Percentiles rank a stretch among this genome's conserved stretches.
Evolutionary conservation across 176 grass and related monocot species (phyloP).

Genomic region (Musa schizocarpa): DNA sequence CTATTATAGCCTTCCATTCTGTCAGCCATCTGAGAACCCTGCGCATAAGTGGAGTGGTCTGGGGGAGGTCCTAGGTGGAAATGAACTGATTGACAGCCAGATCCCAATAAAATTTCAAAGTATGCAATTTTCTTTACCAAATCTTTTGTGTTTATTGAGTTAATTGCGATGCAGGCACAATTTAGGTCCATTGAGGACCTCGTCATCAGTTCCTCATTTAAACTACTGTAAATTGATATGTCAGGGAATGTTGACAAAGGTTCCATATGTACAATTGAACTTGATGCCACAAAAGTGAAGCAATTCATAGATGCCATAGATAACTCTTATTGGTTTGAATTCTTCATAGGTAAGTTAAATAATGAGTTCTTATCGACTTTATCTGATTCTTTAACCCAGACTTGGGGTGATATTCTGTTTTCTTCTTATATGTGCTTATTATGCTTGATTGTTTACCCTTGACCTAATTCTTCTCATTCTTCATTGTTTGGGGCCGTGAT

Average conservation of each 20-base stretch:
- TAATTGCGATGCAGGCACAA: conserved; percentile 1
- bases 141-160: conserved; percentile 13
- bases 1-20: conserved; percentile 85
- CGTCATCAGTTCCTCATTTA: conserved; percentile 5
- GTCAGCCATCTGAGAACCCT: conserved; percentile 62
- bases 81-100: conserved; percentile 82
- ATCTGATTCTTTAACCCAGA: neutral
- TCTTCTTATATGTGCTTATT: neutral
- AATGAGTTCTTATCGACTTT: neutral
- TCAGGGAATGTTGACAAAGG: conserved; percentile 70
- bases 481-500: conserved; percentile 7
- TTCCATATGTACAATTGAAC: conserved; percentile 62
- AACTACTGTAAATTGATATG: conserved; percentile 26
- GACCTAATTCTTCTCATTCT: conserved; percentile 8
- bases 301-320: conserved; percentile 73
- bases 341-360: conserved; percentile 64
- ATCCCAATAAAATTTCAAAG: conserved; percentile 69
- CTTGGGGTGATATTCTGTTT: neutral
- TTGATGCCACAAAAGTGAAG: conserved; percentile 55
- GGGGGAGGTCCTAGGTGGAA: conserved; percentile 75
- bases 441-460: conserved; percentile 2
- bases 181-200: neutral
- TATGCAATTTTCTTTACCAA: conserved; percentile 31
- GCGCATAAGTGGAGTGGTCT: conserved; percentile 82
- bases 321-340: conserved; percentile 84